Evolutionary conservation across 768 basidiomycete genomes (phyloP).

Genomic region (Ephemerocybe angulata): DNA sequence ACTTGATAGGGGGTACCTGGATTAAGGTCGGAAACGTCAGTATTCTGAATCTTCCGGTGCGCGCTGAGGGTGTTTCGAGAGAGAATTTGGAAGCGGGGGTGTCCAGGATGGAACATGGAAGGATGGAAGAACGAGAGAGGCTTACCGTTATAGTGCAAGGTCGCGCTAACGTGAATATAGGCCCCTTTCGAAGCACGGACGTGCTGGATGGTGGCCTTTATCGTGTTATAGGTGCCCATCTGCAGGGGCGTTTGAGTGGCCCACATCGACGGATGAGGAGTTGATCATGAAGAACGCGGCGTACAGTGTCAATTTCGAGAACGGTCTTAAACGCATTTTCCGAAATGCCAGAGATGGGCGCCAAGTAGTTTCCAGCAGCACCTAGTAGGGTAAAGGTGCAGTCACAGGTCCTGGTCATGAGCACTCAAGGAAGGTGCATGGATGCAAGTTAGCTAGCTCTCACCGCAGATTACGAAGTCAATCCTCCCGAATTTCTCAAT

Average conservation of each 20-base stretch:
- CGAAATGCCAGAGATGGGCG: slow-evolving; percentile 77
- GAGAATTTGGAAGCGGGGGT: background rate
- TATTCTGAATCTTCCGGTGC: background rate
- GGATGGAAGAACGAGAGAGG: slow-evolving; percentile 7
- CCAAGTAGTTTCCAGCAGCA: slow-evolving; percentile 95
- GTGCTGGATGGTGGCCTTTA: slow-evolving; percentile 84
- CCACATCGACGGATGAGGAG: too few relatives aligned
- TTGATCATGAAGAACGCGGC: slow-evolving; percentile 26
- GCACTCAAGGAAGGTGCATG: background rate
- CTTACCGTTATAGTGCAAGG: slow-evolving; percentile 78
- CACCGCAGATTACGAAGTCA: slow-evolving; percentile 94
- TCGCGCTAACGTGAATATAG: slow-evolving; percentile 88
- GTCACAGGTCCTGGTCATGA: background rate
- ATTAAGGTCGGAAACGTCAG: slow-evolving; percentile 12
- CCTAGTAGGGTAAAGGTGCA: slow-evolving; percentile 39
- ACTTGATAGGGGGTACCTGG: slow-evolving; percentile 81
- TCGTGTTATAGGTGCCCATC: slow-evolving; percentile 91
- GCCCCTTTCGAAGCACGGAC: slow-evolving; percentile 70
- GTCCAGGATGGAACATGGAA: background rate
- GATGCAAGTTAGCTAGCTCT: slow-evolving; percentile 15
- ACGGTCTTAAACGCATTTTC: slow-evolving; percentile 92
- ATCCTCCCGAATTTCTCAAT: slow-evolving; percentile 79
- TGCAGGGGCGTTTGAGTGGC: slow-evolving; percentile 22
- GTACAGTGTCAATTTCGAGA: slow-evolving; percentile 87
- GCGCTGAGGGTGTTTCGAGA: slow-evolving; percentile 3